Conservation (phyloP, 352 stramenopile genomes). For the Globisporangium takayamanum region DNA sequence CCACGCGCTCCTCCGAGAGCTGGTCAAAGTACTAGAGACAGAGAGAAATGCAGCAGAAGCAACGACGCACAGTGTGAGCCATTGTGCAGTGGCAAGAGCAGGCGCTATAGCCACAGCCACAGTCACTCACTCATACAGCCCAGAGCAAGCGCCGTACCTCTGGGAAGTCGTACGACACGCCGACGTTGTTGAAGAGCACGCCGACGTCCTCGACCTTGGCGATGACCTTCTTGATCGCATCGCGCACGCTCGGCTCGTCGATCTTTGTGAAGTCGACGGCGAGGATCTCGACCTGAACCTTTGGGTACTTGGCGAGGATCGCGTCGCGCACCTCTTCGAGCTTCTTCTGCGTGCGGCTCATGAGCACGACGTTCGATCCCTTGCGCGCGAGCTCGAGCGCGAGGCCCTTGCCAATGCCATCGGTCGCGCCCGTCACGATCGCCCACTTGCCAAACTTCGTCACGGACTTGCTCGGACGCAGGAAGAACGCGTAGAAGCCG, state of each 20-base stretch:
- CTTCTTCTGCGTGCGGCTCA: conserved; percentile 95
- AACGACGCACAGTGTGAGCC: not conserved
- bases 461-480: conserved; percentile 91
- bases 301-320: conserved; percentile 91
- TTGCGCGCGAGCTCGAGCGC: conserved; percentile 95
- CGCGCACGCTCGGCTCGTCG: conserved; percentile 60
- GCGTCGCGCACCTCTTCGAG: conserved; percentile 91
- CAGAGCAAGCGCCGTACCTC: conserved; percentile 23
- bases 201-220: conserved; percentile 90
- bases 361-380: conserved; percentile 96
- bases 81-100: not conserved
- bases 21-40: conserved; percentile 92
- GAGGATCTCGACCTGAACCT: conserved; percentile 80
- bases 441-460: conserved; percentile 96
- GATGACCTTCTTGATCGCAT: conserved; percentile 43
- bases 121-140: not conserved
- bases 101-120: not conserved
- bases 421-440: conserved; percentile 96
- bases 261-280: conserved; percentile 95
- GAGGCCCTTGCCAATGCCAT: conserved; percentile 90
- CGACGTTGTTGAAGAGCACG: conserved; percentile 99
- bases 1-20: conserved; percentile 90
- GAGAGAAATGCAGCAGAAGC: not conserved
- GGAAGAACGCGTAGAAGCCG: conserved; percentile 82
- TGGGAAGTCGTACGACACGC: conserved; percentile 97